Evolutionary conservation across 805 yeast genomes (phyloP).

Genomic region (Candida bentonensis): DNA sequence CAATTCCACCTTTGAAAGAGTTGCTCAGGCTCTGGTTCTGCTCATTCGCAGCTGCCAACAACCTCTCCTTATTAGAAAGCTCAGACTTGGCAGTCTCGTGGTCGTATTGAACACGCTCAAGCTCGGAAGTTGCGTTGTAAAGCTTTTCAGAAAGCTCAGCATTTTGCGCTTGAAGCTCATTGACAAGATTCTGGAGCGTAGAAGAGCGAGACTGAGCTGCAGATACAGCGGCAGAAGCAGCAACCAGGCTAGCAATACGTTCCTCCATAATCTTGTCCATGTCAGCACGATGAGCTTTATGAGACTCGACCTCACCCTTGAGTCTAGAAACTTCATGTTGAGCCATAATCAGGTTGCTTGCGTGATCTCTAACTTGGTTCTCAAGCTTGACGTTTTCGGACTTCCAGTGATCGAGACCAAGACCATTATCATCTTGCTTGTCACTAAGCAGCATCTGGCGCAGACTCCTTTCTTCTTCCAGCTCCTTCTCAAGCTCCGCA

Average conservation of each 20-base stretch:
- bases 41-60: conserved; percentile 8
- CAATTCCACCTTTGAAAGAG: conserved; percentile 13
- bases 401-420: conserved; percentile 3
- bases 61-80: conserved; percentile 9
- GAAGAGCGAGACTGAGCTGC: conserved; percentile 11
- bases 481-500: conserved; percentile 9
- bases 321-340: conserved; percentile 10
- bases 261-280: conserved; percentile 12
- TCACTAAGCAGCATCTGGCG: conserved; percentile 4
- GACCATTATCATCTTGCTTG: neutral
- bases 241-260: conserved; percentile 13
- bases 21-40: conserved; percentile 10
- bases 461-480: conserved; percentile 4
- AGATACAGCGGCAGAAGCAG: conserved; percentile 14
- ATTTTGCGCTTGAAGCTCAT: conserved; percentile 8
- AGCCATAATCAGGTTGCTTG: conserved; percentile 8
- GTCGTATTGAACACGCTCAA: conserved; percentile 5
- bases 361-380: conserved; percentile 11
- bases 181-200: conserved; percentile 8
- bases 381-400: conserved; percentile 12
- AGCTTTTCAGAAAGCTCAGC: conserved; percentile 7
- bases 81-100: conserved; percentile 10
- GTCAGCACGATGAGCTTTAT: conserved; percentile 4
- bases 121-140: conserved; percentile 1
- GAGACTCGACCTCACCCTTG: conserved; percentile 6